Conservation (phyloP, 176 grass and related monocot species). For the Phoenix dactylifera region DNA sequence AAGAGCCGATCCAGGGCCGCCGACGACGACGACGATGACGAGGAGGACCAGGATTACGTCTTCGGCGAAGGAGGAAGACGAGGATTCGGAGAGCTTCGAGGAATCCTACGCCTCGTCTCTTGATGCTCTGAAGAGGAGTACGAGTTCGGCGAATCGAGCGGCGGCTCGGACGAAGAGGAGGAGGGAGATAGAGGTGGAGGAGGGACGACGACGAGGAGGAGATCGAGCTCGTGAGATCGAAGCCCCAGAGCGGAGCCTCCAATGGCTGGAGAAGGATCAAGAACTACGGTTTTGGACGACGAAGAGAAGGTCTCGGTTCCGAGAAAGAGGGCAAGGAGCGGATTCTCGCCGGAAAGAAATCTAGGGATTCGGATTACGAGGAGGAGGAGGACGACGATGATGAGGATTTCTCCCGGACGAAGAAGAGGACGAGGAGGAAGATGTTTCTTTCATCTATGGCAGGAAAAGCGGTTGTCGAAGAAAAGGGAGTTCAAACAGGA, state of each 20-base stretch:
- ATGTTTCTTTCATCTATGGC: neutral
- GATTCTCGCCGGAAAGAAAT: slow-evolving; percentile 13
- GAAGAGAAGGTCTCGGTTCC: slow-evolving; percentile 16
- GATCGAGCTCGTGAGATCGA: neutral
- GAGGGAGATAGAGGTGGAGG: slow-evolving; percentile 6
- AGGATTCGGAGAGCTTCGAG: neutral
- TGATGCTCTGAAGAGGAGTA: neutral
- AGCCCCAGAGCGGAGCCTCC: neutral
- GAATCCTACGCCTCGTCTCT: neutral
- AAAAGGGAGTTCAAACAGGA: neutral
- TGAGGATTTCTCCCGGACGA: slow-evolving; percentile 29
- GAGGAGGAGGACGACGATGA: slow-evolving; percentile 41
- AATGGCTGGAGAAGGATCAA: slow-evolving; percentile 2
- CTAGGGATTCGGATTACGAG: slow-evolving; percentile 25
- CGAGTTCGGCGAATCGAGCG: neutral
- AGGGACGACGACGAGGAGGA: slow-evolving; percentile 5
- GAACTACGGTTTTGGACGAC: slow-evolving; percentile 27
- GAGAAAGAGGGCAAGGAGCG: slow-evolving; percentile 1
- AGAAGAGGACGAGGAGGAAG: slow-evolving; percentile 57
- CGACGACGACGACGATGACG: slow-evolving; percentile 35
- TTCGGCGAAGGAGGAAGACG: too few relatives aligned
- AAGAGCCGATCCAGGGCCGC: slow-evolving; percentile 7
- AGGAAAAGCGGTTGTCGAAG: slow-evolving; percentile 27
- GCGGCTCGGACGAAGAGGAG: neutral
- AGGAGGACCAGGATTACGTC: slow-evolving; percentile 37